Evolutionary conservation across 177 flowering plant genomes (phyloP).

Genomic region (Vitis hybrid): DNA sequence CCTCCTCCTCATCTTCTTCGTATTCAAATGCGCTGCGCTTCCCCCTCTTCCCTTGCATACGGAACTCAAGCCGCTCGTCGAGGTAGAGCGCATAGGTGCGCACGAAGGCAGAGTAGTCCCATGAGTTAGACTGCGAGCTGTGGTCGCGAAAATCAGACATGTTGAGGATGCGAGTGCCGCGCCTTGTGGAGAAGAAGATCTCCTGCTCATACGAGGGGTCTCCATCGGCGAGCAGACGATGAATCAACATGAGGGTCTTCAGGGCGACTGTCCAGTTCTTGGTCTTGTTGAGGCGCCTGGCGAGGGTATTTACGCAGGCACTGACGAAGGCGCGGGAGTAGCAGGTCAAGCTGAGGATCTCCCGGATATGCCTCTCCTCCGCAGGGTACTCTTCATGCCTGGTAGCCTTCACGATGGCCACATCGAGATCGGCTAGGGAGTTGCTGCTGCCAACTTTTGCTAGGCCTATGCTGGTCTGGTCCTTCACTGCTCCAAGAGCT

Average conservation of each 20-base stretch:
- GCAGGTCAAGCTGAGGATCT: conserved; percentile 62
- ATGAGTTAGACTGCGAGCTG: conserved; percentile 44
- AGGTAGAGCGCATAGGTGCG: conserved; percentile 67
- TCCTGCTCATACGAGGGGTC: conserved; percentile 77
- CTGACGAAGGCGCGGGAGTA: conserved; percentile 59
- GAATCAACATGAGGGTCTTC: conserved; percentile 71
- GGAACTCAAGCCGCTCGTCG: conserved; percentile 72
- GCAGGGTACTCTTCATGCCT: conserved; percentile 81
- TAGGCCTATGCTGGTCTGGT: conserved; percentile 83
- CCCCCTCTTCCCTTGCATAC: conserved; percentile 58
- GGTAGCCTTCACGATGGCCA: conserved; percentile 87
- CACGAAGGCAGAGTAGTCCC: conserved; percentile 90
- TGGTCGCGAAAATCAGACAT: conserved; percentile 80
- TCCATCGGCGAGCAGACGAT: conserved; percentile 67
- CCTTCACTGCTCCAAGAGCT: conserved; percentile 91
- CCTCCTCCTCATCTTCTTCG: conserved; percentile 37
- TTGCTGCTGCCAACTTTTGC: conserved; percentile 70
- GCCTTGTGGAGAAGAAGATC: conserved; percentile 76
- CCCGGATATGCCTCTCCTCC: conserved; percentile 63
- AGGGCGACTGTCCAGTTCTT: conserved; percentile 82
- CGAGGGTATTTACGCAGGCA: conserved; percentile 50
- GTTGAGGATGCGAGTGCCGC: conserved; percentile 84
- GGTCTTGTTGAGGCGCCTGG: conserved; percentile 78
- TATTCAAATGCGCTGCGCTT: conserved; percentile 28
- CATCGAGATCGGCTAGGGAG: conserved; percentile 68